Base-by-base conservation (phyloP, 2,329 filamentous ascomycete genomes). In the Zasmidium cellare region DNA sequence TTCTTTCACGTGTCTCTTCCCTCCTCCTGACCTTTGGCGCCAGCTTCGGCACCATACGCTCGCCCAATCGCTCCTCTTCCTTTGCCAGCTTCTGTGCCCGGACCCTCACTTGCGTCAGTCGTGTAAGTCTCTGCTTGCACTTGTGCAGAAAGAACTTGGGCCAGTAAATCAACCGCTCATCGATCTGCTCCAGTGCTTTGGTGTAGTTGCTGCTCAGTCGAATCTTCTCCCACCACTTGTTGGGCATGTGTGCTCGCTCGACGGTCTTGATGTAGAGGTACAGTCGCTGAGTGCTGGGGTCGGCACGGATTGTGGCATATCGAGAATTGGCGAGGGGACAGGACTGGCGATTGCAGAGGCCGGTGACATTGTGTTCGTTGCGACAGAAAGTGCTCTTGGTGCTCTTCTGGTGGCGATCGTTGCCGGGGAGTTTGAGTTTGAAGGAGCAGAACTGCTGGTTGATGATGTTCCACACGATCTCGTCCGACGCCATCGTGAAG, bases 251-350 rank as follows among this genome's bases (percentile, higher is more conserved):
- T 12, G 89, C 83, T 61, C 94, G 90, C 80, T 96, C 92, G 66
- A 92, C 85, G 3, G 91, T 94, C 80, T 97, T 97, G 83, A 96
- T 96, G 82, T 96, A 97, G 57, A 97, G 87, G 78, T 97, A 97
- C 62, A 97, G 83, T 9, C 86, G 86, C 62, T 90, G 89, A 53
- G 90, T 92, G 60, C 87, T 79, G 7, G 92, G 88, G 70, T 96
- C 87, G 54, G 90, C 85, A 65, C 93, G 89, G 60, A 97, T 87
- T 9, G 93, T 97, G 60, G 93, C 93, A 81, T 97, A 97, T 60
- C 92, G 86, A 41, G 87, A 90, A 79, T 96, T 97, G 66, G 92
- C 91, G 57, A 96, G 85, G 2, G 92, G 92, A 73, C 92, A 96
- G 54, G 90, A 91, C 75, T 96, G 91, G 58, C 91, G 84, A 72